Percentiles rank a stretch among this genome's conserved stretches.
These are phyloP conservation scores for Pseudevernia furfuracea DNA, from an alignment of 495 filamentous ascomycete species.

Conservation along the genomic window DNA sequence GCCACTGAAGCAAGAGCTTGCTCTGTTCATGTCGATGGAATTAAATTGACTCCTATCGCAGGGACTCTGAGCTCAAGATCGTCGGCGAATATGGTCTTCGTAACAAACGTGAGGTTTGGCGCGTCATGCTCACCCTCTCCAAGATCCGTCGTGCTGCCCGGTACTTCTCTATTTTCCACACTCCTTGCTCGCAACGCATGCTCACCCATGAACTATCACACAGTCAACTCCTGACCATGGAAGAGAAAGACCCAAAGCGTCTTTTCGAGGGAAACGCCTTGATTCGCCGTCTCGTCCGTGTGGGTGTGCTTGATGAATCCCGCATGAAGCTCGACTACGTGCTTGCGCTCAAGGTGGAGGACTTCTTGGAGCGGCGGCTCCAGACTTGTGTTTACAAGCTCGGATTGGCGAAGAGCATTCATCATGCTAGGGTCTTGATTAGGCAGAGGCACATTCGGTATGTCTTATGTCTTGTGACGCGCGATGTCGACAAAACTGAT, in stretches of 20 bases:
- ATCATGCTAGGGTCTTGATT: slow-evolving; percentile 99
- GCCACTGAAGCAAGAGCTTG: slow-evolving; percentile 97
- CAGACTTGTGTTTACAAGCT: slow-evolving; percentile 99
- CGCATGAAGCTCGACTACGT: slow-evolving; percentile 99
- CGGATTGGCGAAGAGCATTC: slow-evolving; percentile 98
- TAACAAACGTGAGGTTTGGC: slow-evolving; percentile 99
- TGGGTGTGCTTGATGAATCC: slow-evolving; percentile 98
- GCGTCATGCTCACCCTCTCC: slow-evolving; percentile 96
- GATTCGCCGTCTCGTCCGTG: slow-evolving; percentile 98
- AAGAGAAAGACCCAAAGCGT: slow-evolving; percentile 99
- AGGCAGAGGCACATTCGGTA: slow-evolving; percentile 95
- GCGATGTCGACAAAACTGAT: slow-evolving; percentile 5
- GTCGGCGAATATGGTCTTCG: slow-evolving; percentile 98
- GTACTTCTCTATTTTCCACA: slow-evolving; percentile 46
- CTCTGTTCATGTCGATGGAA: slow-evolving; percentile 89
- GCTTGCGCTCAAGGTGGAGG: slow-evolving; percentile 92
- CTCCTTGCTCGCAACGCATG: not conserved
- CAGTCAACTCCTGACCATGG: slow-evolving; percentile 98
- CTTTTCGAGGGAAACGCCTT: slow-evolving; percentile 99
- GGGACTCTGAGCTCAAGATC: slow-evolving; percentile 98
- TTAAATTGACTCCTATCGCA: slow-evolving; percentile 42
- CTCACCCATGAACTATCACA: not conserved
- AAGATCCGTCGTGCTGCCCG: slow-evolving; percentile 99
- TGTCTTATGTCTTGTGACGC: not conserved
- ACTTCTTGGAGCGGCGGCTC: slow-evolving; percentile 98